Base-by-base conservation (phyloP, 139 green algal species). In the Coelastrella sp. region DNA sequence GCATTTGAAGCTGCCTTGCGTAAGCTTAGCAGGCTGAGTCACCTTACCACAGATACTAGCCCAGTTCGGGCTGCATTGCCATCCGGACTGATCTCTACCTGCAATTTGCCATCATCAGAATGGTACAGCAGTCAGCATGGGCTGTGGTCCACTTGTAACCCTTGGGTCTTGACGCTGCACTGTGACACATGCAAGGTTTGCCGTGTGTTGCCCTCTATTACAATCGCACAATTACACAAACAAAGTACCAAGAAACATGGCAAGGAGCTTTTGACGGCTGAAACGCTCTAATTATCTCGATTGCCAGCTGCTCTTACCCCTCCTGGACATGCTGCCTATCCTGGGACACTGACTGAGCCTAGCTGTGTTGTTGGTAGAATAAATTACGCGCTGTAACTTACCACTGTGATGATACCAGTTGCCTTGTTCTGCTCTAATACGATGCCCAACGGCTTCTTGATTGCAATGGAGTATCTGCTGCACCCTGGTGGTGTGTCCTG, bases 381-480 rank as follows among this genome's bases (percentile, higher is more conserved):
- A 30, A 30, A 13, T 41, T 6, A 19, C 25, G 8, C 6, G 11
- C 13, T 25, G 13, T 19, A n/a, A 76, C 67, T 32, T 53, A 91
- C 89, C 72, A 92, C 71, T 13, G 71, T 86, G 25, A 91, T 92
- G 67, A 77, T 83, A 23, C 78, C 79, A 7, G 41, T 85, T n/a
- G 82, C 73, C 32, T 32, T 51, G 62, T 88, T 82, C 74, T 91
- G 83, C 41, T 92, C 87, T 60, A 92, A 50, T 38, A 92, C 89
- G 0, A 92, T 53, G 0, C 89, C 89, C 25, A 92, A 71, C 2
- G 89, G 89, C 87, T 91, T 91, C 48, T 68, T 81, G 25, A 92
- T 21, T 1, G 64, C 50, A 30, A 92, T 84, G 25, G 37, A 83
- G 75, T 92, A 92, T 3, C 89, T 62, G 9, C 32, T 59, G 83